A percentile compares a stretch with the other conserved stretches of the same genome.
phyloP scores from a whole-genome alignment of 2,329 filamentous ascomycete species.

The Beauveria caledonica region DNA sequence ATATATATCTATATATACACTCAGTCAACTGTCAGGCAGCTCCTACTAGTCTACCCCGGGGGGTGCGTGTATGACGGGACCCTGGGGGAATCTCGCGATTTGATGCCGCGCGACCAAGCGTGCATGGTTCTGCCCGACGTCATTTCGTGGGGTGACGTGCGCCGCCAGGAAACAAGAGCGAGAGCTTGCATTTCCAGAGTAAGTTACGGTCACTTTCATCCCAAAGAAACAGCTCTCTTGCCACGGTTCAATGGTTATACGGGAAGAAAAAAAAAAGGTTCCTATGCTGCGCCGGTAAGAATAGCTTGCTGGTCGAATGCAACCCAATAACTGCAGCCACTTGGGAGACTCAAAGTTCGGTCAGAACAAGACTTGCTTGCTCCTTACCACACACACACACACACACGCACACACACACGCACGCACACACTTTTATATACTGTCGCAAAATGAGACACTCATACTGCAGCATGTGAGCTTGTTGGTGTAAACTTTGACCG shows the following conservation, averaged over 20 bases:
- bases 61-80: background rate
- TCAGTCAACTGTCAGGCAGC: background rate
- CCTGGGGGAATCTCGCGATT: background rate
- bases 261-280: no score
- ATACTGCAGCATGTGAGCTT: background rate
- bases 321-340: background rate
- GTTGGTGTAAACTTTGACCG: slow-evolving; percentile 1
- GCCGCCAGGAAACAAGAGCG: background rate
- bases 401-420: background rate
- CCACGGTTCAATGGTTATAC: background rate
- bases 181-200: background rate
- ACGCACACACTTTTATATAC: background rate
- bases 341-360: background rate
- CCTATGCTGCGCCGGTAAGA: no score
- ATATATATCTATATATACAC: no score
- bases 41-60: background rate
- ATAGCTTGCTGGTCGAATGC: background rate
- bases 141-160: background rate
- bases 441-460: slow-evolving; percentile 1
- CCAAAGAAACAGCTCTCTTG: background rate
- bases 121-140: background rate
- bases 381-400: background rate
- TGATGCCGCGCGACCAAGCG: background rate
- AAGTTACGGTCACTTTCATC: background rate
- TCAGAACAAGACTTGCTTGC: background rate